Evolutionary conservation across 2,329 filamentous ascomycete genomes (phyloP).

Genomic region (Phialocephala subalpina): DNA sequence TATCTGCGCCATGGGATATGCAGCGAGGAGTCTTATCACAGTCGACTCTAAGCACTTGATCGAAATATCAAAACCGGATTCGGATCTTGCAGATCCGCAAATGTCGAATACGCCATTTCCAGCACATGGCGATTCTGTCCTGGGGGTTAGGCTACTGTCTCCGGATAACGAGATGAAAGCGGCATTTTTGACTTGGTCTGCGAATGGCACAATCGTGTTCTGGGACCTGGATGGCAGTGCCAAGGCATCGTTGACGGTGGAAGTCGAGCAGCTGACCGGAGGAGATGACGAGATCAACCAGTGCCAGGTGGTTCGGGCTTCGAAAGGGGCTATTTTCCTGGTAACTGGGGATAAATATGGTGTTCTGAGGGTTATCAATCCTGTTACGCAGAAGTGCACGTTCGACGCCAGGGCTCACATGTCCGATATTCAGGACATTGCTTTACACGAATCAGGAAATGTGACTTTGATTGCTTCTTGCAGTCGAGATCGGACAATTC

Average conservation of each 20-base stretch:
- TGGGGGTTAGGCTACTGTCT: conserved; percentile 75
- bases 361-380: conserved; percentile 76
- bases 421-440: conserved; percentile 83
- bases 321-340: conserved; percentile 69
- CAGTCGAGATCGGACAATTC: conserved; percentile 89
- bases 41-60: conserved; percentile 81
- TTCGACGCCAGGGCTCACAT: conserved; percentile 86
- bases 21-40: conserved; percentile 73
- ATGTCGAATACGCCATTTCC: conserved; percentile 61
- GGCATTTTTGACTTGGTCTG: conserved; percentile 90
- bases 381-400: conserved; percentile 63
- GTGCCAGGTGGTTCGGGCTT: conserved; percentile 65
- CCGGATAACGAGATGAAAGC: conserved; percentile 67
- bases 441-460: conserved; percentile 69
- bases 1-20: conserved; percentile 73
- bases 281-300: conserved; percentile 65
- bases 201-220: conserved; percentile 79
- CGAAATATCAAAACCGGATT: conserved; percentile 57
- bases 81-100: conserved; percentile 44
- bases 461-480: conserved; percentile 79
- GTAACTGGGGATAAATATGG: conserved; percentile 88
- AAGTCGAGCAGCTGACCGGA: conserved; percentile 69
- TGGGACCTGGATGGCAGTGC: conserved; percentile 81
- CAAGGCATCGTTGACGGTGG: conserved; percentile 69
- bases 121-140: conserved; percentile 69